Percentiles rank a stretch among this genome's conserved stretches.
phyloP scores from a whole-genome alignment of 208 protist genomes.

The Crithidia thermophila region DNA sequence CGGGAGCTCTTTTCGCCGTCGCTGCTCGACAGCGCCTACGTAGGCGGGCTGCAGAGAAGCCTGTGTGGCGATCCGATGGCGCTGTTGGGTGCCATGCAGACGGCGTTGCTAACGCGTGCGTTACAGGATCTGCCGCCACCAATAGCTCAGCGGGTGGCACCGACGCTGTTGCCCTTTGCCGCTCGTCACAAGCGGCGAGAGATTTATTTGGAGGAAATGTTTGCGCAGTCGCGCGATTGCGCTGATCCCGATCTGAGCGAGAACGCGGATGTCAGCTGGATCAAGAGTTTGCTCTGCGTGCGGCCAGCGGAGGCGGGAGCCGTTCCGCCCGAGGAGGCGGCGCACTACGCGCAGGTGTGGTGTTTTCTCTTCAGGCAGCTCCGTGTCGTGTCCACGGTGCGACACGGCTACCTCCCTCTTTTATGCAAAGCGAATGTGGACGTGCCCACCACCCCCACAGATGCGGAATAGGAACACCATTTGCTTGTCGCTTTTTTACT shows the following conservation, averaged over 20 bases:
- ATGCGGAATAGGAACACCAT: too few species aligned
- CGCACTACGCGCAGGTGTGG: slow-evolving; percentile 5
- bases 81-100: too few species aligned
- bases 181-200: too few species aligned
- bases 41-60: too few species aligned
- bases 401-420: slow-evolving; percentile 20
- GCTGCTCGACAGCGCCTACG: too few species aligned
- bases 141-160: too few species aligned
- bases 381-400: neutral
- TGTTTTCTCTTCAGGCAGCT: slow-evolving; percentile 9
- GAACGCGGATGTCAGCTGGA: slow-evolving; percentile 19
- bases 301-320: neutral
- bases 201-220: slow-evolving; percentile 11
- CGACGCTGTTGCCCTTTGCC: too few species aligned
- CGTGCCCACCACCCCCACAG: slow-evolving; percentile 2
- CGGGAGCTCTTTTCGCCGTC: too few species aligned
- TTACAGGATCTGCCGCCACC: too few species aligned
- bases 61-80: too few species aligned
- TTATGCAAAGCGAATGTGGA: slow-evolving; percentile 14
- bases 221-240: slow-evolving; percentile 20
- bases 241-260: slow-evolving; percentile 22
- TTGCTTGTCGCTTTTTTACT: too few species aligned
- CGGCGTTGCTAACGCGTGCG: too few species aligned
- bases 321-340: neutral
- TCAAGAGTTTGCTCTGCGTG: neutral